Conservation (phyloP, 805 yeast species). For the Barnettozyma salicaria region DNA sequence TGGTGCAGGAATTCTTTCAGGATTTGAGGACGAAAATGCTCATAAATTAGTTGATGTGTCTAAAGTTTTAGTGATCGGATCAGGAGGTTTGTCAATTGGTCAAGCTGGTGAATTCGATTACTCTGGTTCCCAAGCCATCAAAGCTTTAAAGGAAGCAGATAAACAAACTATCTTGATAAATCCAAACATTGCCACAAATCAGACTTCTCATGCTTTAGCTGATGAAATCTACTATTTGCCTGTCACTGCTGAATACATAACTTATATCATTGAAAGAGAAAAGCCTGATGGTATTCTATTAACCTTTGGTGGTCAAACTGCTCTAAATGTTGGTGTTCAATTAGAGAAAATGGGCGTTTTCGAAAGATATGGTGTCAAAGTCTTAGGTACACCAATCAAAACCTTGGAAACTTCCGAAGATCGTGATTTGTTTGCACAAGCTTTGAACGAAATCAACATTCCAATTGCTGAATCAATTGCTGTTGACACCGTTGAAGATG, state of each 20-base stretch:
- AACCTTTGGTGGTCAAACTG: constrained; percentile 99
- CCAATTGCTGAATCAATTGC: constrained; percentile 98
- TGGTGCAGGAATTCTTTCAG: constrained; percentile 55
- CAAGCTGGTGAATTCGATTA: constrained; percentile 99
- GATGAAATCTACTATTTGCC: constrained; percentile 95
- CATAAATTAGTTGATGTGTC: constrained; percentile 73
- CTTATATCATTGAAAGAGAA: constrained; percentile 92
- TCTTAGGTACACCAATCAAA: constrained; percentile 94
- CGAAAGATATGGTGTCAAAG: constrained; percentile 86
- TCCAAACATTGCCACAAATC: constrained; percentile 96
- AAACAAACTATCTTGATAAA: constrained; percentile 81
- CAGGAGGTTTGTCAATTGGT: constrained; percentile 96
- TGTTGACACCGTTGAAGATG: constrained; percentile 88
- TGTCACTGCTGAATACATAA: constrained; percentile 93
- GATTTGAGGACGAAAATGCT: constrained; percentile 53
- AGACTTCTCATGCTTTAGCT: constrained; percentile 90
- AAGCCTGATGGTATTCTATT: constrained; percentile 92
- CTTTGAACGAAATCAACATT: constrained; percentile 88
- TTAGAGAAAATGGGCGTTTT: constrained; percentile 93
- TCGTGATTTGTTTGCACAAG: constrained; percentile 92
- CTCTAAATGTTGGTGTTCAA: constrained; percentile 90
- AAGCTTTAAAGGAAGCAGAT: constrained; percentile 87
- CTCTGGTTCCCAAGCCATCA: constrained; percentile 95
- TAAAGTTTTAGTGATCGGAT: constrained; percentile 88
- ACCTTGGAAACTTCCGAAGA: constrained; percentile 97